Evolutionary conservation across 495 filamentous ascomycete species (phyloP).

Genomic region (Tetracladium setigerum): DNA sequence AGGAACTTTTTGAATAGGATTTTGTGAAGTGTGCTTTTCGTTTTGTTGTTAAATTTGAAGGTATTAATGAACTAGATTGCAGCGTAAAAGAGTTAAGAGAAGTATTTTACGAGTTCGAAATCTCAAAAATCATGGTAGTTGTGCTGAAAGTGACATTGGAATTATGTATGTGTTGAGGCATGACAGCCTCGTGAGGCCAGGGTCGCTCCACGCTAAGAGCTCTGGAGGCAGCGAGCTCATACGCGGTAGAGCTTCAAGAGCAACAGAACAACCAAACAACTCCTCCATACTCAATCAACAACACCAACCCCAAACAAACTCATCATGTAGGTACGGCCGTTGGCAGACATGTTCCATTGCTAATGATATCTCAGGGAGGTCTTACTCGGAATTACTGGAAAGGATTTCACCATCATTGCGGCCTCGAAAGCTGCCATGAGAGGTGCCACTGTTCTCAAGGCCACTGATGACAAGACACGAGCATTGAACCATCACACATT

Average conservation of each 20-base stretch:
- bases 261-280: slow-evolving; percentile 2
- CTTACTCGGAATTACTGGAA: slow-evolving; percentile 93
- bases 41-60: too few species aligned
- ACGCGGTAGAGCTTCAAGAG: slow-evolving; percentile 4
- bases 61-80: too few species aligned
- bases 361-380: slow-evolving; percentile 68
- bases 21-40: too few species aligned
- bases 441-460: slow-evolving; percentile 92
- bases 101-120: too few species aligned
- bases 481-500: slow-evolving; percentile 83
- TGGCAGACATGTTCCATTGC: slow-evolving; percentile 2
- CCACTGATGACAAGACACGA: slow-evolving; percentile 92
- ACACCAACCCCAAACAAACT: neutral
- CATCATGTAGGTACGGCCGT: slow-evolving; percentile 15
- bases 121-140: too few species aligned
- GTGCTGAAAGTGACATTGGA: too few species aligned
- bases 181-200: neutral
- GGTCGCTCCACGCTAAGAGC: slow-evolving; percentile 2
- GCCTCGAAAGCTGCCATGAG: slow-evolving; percentile 97
- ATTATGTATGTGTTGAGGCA: too few species aligned
- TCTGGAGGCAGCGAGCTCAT: slow-evolving; percentile 7
- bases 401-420: slow-evolving; percentile 96
- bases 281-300: slow-evolving; percentile 6
- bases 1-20: neutral
- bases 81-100: too few species aligned